Evolutionary conservation across 139 green algal genomes (phyloP).

Genomic region (Tetradesmus lagerheimii): DNA sequence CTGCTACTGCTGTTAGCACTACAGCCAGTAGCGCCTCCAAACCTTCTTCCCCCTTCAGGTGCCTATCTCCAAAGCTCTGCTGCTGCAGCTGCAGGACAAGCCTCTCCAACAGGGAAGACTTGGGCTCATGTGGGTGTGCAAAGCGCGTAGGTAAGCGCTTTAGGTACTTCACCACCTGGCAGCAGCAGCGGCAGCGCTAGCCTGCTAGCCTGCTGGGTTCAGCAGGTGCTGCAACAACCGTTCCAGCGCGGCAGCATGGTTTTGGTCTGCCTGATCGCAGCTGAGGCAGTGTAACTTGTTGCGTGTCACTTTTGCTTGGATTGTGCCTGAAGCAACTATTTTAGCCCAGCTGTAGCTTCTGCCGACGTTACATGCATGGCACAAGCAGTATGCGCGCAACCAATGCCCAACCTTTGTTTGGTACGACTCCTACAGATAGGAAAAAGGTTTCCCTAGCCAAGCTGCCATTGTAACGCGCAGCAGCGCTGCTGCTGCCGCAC

Average conservation of each 20-base stretch:
- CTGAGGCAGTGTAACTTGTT: no score
- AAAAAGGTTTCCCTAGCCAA: no score
- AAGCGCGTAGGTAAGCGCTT: background rate
- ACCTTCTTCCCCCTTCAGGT: background rate
- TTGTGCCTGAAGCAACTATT: background rate
- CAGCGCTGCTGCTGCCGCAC: background rate
- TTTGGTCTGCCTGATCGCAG: no score
- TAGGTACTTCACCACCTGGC: background rate
- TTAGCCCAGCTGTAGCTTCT: background rate
- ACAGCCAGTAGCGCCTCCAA: background rate
- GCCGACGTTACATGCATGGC: no score
- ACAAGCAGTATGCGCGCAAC: no score
- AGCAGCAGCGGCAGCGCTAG: background rate
- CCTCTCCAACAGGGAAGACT: background rate
- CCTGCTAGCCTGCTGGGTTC: no score
- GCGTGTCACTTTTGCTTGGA: no score
- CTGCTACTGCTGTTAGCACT: background rate
- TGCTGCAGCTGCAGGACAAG: background rate
- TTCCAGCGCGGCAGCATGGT: no score
- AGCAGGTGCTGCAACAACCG: background rate
- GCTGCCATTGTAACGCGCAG: no score
- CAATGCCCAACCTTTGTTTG: no score
- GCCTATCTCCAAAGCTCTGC: background rate
- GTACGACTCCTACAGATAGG: no score
- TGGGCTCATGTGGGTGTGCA: background rate